These are phyloP conservation scores for Neopestalotiopsis rosae DNA, from an alignment of 2,329 filamentous ascomycete species.

Conservation along the genomic window DNA sequence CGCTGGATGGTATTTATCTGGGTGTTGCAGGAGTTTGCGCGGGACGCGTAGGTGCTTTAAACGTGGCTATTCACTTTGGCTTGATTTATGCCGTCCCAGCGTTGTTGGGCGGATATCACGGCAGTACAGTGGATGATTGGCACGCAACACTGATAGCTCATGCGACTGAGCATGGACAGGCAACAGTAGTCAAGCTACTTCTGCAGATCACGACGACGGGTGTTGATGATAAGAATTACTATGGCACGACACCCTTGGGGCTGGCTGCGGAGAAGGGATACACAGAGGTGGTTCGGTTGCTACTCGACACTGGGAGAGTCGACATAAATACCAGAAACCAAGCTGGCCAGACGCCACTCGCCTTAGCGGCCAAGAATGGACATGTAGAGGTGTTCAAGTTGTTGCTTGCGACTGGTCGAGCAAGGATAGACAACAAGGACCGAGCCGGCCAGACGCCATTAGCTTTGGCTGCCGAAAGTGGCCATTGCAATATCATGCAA, in stretches of 20 bases:
- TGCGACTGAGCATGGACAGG: not conserved
- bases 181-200: not conserved
- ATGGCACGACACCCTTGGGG: no score
- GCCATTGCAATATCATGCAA: not conserved
- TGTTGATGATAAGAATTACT: not conserved
- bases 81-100: not conserved
- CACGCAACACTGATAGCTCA: not conserved
- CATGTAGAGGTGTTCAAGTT: not conserved
- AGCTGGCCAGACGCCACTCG: no score
- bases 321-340: no score
- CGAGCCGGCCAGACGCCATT: not conserved
- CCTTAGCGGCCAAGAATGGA: no score
- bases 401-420: not conserved
- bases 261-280: no score
- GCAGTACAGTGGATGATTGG: not conserved
- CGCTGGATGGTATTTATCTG: no score
- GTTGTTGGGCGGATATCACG: not conserved
- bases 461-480: no score
- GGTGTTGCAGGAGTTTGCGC: no score
- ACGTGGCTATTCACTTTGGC: constrained; percentile 5
- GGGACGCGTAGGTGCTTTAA: not conserved
- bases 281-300: no score
- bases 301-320: no score
- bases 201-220: not conserved
- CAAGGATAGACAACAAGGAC: not conserved